A percentile compares a stretch with the other conserved stretches of the same genome.
Conservation (phyloP, 495 filamentous ascomycete genomes). For the Tetracladium marchalianum region DNA sequence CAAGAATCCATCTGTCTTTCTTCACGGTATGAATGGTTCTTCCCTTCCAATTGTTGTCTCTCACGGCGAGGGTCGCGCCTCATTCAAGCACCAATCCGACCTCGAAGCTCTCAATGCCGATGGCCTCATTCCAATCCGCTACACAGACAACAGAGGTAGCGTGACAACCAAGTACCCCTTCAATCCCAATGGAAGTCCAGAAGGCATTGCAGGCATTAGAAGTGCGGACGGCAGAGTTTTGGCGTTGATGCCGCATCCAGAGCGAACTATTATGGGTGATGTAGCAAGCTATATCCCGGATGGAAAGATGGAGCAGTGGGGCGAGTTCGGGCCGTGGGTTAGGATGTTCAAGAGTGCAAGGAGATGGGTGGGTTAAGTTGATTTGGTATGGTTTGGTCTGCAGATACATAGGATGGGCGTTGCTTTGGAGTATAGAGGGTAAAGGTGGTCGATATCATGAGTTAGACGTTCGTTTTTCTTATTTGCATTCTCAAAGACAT, state of each 20-base stretch:
- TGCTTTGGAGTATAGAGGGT: background rate
- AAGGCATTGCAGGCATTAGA: constrained; percentile 75
- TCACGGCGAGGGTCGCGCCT: constrained; percentile 86
- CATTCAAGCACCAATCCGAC: constrained; percentile 46
- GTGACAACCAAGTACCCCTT: constrained; percentile 78
- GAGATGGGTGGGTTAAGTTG: constrained; percentile 62
- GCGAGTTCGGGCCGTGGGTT: constrained; percentile 83
- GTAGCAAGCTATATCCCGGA: constrained; percentile 67
- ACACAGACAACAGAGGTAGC: constrained; percentile 67
- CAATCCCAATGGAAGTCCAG: constrained; percentile 89
- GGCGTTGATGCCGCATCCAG: constrained; percentile 95
- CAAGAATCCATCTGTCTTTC: constrained; percentile 68
- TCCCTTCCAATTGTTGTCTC: constrained; percentile 79
- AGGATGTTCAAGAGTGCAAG: constrained; percentile 71
- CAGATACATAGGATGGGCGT: background rate
- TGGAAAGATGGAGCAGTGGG: constrained; percentile 58
- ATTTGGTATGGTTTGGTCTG: background rate
- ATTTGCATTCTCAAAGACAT: too few relatives aligned
- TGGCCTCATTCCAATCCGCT: constrained; percentile 61
- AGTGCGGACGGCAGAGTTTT: constrained; percentile 76
- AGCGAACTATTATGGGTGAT: constrained; percentile 79
- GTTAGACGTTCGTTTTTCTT: too few relatives aligned
- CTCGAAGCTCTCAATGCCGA: constrained; percentile 49
- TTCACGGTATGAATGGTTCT: constrained; percentile 82
- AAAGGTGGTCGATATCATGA: too few relatives aligned